Conservation (phyloP, 148 eudicot genomes). For the Fagopyrum homotropicum region DNA sequence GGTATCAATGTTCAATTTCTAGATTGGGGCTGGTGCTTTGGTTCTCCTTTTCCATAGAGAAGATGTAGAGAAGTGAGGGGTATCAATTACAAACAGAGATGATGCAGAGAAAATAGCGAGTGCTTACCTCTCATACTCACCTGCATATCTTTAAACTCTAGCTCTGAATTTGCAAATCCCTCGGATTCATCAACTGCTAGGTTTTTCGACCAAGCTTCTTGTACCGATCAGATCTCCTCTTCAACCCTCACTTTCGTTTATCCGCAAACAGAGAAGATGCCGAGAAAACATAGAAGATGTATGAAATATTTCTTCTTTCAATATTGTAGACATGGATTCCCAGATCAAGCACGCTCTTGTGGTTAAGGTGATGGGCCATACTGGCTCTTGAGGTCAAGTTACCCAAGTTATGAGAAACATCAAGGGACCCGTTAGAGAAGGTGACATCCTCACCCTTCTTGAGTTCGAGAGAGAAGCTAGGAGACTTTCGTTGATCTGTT, state of each 20-base stretch:
- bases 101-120: too few relatives aligned
- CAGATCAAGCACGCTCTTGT: slow-evolving; percentile 30
- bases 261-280: too few relatives aligned
- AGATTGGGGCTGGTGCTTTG: too few relatives aligned
- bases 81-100: too few relatives aligned
- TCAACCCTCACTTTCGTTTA: neutral
- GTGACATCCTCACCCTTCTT: slow-evolving; percentile 30
- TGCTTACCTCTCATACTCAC: neutral
- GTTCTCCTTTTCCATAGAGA: too few relatives aligned
- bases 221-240: neutral
- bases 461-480: slow-evolving; percentile 21
- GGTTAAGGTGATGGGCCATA: slow-evolving; percentile 34
- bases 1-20: too few relatives aligned
- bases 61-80: too few relatives aligned
- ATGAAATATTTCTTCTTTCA: neutral
- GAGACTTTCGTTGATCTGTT: slow-evolving; percentile 15
- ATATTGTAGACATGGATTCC: slow-evolving; percentile 21
- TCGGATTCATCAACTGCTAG: neutral
- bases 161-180: neutral
- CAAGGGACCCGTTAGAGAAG: slow-evolving; percentile 40
- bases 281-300: neutral
- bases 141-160: slow-evolving; percentile 4
- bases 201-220: neutral
- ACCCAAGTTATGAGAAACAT: slow-evolving; percentile 41
- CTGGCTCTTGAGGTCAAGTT: slow-evolving; percentile 35